A percentile compares a stretch with the other conserved stretches of the same genome.
These are phyloP conservation scores for Phoenix dactylifera DNA, from an alignment of 176 grass and related monocot species.

Conservation along the genomic window DNA sequence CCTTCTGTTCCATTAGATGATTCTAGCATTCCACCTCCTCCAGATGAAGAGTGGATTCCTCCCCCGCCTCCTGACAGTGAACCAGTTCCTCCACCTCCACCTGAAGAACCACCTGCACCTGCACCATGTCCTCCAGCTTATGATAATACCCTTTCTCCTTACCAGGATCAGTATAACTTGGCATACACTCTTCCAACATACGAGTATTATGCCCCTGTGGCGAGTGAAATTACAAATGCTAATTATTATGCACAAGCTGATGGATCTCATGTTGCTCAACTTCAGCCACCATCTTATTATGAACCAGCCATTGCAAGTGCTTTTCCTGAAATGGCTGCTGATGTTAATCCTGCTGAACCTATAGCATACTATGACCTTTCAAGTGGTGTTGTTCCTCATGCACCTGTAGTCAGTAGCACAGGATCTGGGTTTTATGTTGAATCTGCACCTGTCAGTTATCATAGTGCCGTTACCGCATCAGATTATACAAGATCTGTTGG, in stretches of 20 bases:
- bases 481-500: conserved; percentile 22
- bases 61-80: conserved; percentile 76
- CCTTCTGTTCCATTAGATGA: conserved; percentile 38
- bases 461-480: conserved; percentile 13
- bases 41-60: conserved; percentile 78
- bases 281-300: conserved; percentile 43
- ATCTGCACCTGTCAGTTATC: conserved; percentile 34
- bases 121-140: conserved; percentile 23
- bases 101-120: conserved; percentile 21
- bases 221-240: conserved; percentile 34
- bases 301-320: conserved; percentile 38
- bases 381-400: conserved; percentile 13
- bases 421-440: conserved; percentile 49
- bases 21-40: conserved; percentile 46
- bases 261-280: conserved; percentile 38
- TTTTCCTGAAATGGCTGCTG: conserved; percentile 36
- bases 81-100: conserved; percentile 45
- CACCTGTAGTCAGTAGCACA: conserved; percentile 17
- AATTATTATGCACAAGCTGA: conserved; percentile 52
- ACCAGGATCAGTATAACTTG: conserved; percentile 41
- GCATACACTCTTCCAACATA: conserved; percentile 46
- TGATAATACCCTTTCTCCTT: conserved; percentile 39
- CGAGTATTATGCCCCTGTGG: conserved; percentile 48
- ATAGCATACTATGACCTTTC: conserved; percentile 49
- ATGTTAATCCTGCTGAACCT: conserved; percentile 31